Conservation (phyloP, 202 grass and related monocot species). For the Setaria italica region DNA sequence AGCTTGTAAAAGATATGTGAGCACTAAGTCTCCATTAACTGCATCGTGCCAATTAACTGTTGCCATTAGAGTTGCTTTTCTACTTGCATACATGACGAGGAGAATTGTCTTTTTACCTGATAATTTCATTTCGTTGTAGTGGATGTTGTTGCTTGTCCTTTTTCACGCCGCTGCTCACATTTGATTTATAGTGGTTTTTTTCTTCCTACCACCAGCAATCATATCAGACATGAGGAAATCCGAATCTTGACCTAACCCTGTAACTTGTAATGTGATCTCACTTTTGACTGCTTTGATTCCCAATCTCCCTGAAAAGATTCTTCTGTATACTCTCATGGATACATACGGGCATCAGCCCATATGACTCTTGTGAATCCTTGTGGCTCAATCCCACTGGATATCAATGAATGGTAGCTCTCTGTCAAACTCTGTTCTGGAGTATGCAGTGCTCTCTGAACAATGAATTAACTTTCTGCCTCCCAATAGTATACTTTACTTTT, state of each 20-base stretch:
- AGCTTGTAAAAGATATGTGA: background rate
- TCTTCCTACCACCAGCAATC: background rate
- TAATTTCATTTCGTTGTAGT: background rate
- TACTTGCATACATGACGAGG: background rate
- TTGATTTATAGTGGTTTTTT: background rate
- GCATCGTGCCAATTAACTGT: background rate
- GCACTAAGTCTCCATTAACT: background rate
- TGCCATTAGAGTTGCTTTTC: background rate
- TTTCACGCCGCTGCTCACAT: background rate
- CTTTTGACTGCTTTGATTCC: slow-evolving; percentile 10
- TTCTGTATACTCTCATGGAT: slow-evolving; percentile 6
- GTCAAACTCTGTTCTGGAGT: slow-evolving; percentile 2
- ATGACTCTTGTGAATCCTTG: background rate
- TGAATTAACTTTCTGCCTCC: slow-evolving; percentile 4
- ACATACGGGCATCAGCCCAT: slow-evolving; percentile 11
- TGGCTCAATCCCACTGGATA: background rate
- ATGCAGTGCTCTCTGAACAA: background rate
- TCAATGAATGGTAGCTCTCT: background rate
- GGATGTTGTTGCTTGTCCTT: background rate
- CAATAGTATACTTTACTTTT: slow-evolving; percentile 5
- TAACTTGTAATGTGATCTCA: slow-evolving; percentile 10
- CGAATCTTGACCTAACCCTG: background rate
- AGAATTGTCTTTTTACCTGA: background rate
- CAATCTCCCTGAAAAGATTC: background rate
- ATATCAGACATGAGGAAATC: slow-evolving; percentile 13